These are phyloP conservation scores for Diaporthe amygdali DNA, from an alignment of 2,329 filamentous ascomycete genomes.

Conservation along the genomic window DNA sequence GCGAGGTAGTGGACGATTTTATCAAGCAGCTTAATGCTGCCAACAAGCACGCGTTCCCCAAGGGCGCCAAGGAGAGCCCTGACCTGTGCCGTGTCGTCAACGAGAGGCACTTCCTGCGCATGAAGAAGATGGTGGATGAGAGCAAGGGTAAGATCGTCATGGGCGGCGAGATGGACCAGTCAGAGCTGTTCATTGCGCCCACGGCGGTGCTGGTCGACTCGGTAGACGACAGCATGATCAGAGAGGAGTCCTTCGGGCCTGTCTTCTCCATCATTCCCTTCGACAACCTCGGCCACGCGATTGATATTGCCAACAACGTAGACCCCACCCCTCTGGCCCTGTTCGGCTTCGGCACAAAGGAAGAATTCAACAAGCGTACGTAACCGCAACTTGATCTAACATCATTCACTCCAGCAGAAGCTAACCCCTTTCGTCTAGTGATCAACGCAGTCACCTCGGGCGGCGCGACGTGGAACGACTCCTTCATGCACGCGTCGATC, in stretches of 20 bases:
- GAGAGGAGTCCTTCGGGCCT: conserved; percentile 91
- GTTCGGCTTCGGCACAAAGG: conserved; percentile 83
- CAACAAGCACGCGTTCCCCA: conserved; percentile 80
- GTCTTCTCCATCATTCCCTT: conserved; percentile 83
- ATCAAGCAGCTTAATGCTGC: conserved; percentile 75
- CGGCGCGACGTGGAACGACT: conserved; percentile 68
- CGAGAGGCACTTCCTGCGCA: conserved; percentile 75
- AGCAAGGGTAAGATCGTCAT: conserved; percentile 84
- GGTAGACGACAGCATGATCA: conserved; percentile 76
- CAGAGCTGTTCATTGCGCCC: conserved; percentile 84
- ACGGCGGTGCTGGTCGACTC: conserved; percentile 87
- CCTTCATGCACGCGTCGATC: conserved; percentile 58
- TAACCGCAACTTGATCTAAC: background rate
- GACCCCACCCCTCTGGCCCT: conserved; percentile 84
- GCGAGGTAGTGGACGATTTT: conserved; percentile 72
- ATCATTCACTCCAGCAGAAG: background rate
- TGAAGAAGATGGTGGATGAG: conserved; percentile 91
- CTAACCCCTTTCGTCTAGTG: conserved; percentile 47
- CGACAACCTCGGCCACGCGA: conserved; percentile 82
- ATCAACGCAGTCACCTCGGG: conserved; percentile 69
- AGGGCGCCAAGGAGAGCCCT: conserved; percentile 76
- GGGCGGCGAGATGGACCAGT: conserved; percentile 83
- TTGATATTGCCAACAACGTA: conserved; percentile 79
- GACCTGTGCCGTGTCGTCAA: conserved; percentile 87
- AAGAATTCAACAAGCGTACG: conserved; percentile 76